A percentile compares a stretch with the other conserved stretches of the same genome.
Conservation (phyloP, 1,284 basidiomycete genomes). For the Trichosporon coremiiforme region DNA sequence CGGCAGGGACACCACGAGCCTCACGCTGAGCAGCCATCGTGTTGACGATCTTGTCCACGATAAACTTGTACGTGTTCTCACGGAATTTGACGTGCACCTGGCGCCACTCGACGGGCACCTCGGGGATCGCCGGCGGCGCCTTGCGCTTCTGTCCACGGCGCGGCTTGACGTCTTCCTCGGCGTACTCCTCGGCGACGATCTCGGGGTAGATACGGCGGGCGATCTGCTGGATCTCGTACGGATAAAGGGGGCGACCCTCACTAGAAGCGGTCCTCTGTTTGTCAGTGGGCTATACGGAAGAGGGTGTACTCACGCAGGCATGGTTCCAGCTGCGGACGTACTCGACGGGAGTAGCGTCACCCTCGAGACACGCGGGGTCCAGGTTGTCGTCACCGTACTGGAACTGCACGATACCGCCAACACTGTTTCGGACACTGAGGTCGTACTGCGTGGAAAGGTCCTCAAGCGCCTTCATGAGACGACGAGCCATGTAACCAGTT, state of each 20-base stretch:
- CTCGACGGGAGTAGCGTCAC: slow-evolving; percentile 89
- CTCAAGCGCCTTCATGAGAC: slow-evolving; percentile 98
- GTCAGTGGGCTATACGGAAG: background rate
- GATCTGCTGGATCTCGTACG: slow-evolving; percentile 81
- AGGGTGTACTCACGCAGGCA: slow-evolving; percentile 66
- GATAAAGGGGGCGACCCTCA: slow-evolving; percentile 69
- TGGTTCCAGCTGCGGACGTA: slow-evolving; percentile 86
- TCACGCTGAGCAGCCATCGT: slow-evolving; percentile 71
- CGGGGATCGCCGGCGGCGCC: slow-evolving; percentile 22
- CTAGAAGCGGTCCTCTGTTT: slow-evolving; percentile 65
- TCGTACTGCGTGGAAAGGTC: slow-evolving; percentile 98
- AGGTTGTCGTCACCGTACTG: slow-evolving; percentile 95
- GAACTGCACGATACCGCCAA: slow-evolving; percentile 97
- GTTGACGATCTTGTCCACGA: slow-evolving; percentile 69
- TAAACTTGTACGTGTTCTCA: slow-evolving; percentile 73
- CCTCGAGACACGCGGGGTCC: slow-evolving; percentile 94
- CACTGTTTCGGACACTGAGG: slow-evolving; percentile 92
- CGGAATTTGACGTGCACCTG: slow-evolving; percentile 75
- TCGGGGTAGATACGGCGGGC: slow-evolving; percentile 62
- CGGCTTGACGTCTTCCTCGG: slow-evolving; percentile 22
- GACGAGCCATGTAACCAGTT: slow-evolving; percentile 98
- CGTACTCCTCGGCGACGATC: slow-evolving; percentile 21
- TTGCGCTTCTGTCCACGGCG: slow-evolving; percentile 28
- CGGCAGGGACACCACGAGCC: slow-evolving; percentile 76
- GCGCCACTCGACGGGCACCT: slow-evolving; percentile 50